A percentile compares a stretch with the other conserved stretches of the same genome.
These are phyloP conservation scores for Colletotrichum tropicicola DNA, from an alignment of 2,329 filamentous ascomycete genomes.

Conservation along the genomic window DNA sequence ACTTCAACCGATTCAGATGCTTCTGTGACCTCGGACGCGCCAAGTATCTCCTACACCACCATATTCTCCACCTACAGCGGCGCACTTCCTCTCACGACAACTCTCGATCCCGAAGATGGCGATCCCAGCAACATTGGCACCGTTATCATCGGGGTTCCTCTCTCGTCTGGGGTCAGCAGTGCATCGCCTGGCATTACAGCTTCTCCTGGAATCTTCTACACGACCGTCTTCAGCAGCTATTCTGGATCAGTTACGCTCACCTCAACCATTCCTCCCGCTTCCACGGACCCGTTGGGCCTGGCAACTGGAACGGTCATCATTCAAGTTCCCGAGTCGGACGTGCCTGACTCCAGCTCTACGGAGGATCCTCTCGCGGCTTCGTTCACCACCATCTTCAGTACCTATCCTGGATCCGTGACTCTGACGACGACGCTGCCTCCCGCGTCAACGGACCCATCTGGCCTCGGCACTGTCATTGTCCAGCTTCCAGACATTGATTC, in stretches of 20 bases:
- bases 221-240: not conserved
- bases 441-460: not conserved
- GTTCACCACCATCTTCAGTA: constrained; percentile 1
- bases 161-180: not conserved
- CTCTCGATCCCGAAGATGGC: not conserved
- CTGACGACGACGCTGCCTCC: not conserved
- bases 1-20: not conserved
- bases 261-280: not conserved
- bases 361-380: not conserved
- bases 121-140: not conserved
- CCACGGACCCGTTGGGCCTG: not conserved
- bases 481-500: not conserved
- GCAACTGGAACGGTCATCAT: not conserved
- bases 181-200: not conserved
- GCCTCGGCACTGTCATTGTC: constrained; percentile 7
- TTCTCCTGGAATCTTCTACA: not conserved
- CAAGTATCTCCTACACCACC: not conserved
- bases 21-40: not conserved
- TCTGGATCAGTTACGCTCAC: not conserved
- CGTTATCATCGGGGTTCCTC: not conserved
- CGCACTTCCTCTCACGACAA: not conserved
- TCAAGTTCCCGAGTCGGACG: not conserved
- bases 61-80: not conserved
- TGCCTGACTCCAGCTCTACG: not conserved
- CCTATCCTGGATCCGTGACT: not conserved